phyloP scores from a whole-genome alignment of 176 grass and related monocot species.

The Oryza rufipogon region DNA sequence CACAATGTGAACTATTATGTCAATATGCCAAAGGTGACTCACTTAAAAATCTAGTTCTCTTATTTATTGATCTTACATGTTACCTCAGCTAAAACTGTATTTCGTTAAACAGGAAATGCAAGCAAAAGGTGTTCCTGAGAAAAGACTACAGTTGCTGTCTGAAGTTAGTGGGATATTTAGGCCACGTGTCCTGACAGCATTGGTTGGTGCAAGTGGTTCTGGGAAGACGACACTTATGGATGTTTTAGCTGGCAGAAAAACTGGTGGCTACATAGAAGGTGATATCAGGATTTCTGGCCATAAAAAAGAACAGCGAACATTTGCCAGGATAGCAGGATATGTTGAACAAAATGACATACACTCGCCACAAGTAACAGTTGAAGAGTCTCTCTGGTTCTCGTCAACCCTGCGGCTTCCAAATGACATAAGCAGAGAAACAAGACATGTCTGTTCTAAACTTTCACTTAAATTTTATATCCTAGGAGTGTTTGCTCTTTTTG shows the following conservation, averaged over 20 bases:
- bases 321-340: conserved; percentile 84
- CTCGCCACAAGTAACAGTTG: conserved; percentile 80
- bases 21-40: conserved; percentile 66
- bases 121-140: conserved; percentile 52
- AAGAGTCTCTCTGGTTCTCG: conserved; percentile 79
- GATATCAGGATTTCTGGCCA: conserved; percentile 71
- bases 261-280: conserved; percentile 71
- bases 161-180: conserved; percentile 76
- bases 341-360: conserved; percentile 90
- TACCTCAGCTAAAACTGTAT: conserved; percentile 4
- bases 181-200: conserved; percentile 69
- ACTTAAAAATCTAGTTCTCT: not conserved
- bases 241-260: conserved; percentile 79
- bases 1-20: conserved; percentile 73
- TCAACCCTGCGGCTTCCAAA: conserved; percentile 68
- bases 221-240: conserved; percentile 87
- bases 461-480: not conserved
- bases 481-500: not conserved
- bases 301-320: conserved; percentile 70
- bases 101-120: conserved; percentile 55
- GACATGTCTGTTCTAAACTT: conserved; percentile 40
- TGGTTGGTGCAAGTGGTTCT: conserved; percentile 78
- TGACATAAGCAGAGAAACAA: conserved; percentile 55
- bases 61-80: not conserved
- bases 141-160: conserved; percentile 61